phyloP scores from a whole-genome alignment of 1,284 basidiomycete species.

The Abortiporus biennis region DNA sequence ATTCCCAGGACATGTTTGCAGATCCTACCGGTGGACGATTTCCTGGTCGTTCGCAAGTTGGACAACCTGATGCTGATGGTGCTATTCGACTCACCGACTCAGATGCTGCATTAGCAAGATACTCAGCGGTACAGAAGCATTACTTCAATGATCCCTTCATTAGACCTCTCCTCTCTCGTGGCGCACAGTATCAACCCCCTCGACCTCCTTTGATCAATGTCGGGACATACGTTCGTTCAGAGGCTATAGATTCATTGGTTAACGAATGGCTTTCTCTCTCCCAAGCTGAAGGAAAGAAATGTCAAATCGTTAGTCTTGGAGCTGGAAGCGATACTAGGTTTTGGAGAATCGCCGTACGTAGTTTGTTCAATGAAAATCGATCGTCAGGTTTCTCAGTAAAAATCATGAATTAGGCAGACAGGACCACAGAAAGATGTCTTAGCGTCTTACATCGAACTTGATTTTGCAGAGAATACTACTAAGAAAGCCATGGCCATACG shows the following conservation, averaged over 20 bases:
- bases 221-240: slow-evolving; percentile 85
- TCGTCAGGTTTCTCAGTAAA: not conserved
- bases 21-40: too few relatives aligned
- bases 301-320: slow-evolving; percentile 86
- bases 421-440: slow-evolving; percentile 41
- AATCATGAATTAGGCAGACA: slow-evolving; percentile 32
- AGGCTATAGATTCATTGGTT: slow-evolving; percentile 77
- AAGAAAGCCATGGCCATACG: slow-evolving; percentile 82
- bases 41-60: too few relatives aligned
- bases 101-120: slow-evolving; percentile 70
- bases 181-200: slow-evolving; percentile 51
- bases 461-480: slow-evolving; percentile 81
- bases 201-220: slow-evolving; percentile 91
- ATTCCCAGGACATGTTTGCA: too few relatives aligned
- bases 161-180: slow-evolving; percentile 52
- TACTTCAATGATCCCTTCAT: slow-evolving; percentile 78
- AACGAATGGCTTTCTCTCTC: slow-evolving; percentile 58
- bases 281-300: slow-evolving; percentile 32
- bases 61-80: slow-evolving; percentile 49
- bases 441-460: slow-evolving; percentile 78
- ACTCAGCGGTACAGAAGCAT: slow-evolving; percentile 73
- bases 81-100: slow-evolving; percentile 68
- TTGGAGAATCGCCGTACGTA: slow-evolving; percentile 84
- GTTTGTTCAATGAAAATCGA: not conserved
- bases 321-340: slow-evolving; percentile 92